Conservation (phyloP, 768 basidiomycete species). For the Tylopilus subfusipes region DNA sequence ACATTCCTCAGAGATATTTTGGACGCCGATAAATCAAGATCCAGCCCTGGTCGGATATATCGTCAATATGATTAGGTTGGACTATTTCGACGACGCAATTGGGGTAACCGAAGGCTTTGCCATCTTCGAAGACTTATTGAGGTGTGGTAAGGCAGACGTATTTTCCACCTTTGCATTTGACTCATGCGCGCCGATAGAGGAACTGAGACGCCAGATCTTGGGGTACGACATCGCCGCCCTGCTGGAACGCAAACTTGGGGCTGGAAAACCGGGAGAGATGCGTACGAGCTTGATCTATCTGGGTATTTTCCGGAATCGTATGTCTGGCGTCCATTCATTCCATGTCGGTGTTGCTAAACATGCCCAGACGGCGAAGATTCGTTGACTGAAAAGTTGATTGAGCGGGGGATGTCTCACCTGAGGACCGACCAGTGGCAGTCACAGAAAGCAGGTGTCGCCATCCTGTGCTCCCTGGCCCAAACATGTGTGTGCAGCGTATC, state of each 20-base stretch:
- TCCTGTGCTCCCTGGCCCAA: conserved; percentile 4
- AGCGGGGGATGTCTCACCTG: conserved; percentile 3
- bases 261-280: neutral
- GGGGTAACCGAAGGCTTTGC: conserved; percentile 18
- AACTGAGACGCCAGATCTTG: neutral
- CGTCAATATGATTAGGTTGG: conserved; percentile 23
- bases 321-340: neutral
- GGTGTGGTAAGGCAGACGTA: neutral
- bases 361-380: neutral
- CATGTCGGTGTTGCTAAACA: neutral
- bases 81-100: conserved; percentile 26
- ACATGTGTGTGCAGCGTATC: neutral
- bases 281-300: conserved; percentile 3
- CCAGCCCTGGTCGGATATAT: conserved; percentile 12
- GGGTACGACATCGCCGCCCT: conserved; percentile 1
- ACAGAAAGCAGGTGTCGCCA: conserved; percentile 17
- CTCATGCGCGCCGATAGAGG: neutral
- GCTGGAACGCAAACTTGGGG: conserved; percentile 1
- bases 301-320: neutral
- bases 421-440: neutral
- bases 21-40: neutral
- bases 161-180: neutral
- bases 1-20: neutral
- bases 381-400: neutral
- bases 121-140: conserved; percentile 3